Base-by-base conservation (phyloP, 108 stramenopile species). In the Cyclotella kingstonii region DNA sequence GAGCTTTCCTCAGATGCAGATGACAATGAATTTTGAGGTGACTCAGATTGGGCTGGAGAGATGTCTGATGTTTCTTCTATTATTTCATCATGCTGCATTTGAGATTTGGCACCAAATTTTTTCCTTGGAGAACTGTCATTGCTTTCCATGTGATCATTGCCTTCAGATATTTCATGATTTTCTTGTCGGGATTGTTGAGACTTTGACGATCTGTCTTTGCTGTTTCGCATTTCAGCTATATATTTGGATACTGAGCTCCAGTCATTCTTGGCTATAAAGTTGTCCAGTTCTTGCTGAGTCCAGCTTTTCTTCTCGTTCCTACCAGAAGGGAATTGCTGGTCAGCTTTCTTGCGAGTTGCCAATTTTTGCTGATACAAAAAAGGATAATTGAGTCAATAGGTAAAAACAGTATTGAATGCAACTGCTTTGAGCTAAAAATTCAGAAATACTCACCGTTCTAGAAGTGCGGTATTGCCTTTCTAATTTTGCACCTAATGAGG, bases 241-340 rank as follows among this genome's bases (percentile, higher is more conserved):
- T 87, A 87, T 28, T 60, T 64, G 34, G 84, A 54, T 2, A 90
- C 89, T 9, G 86, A 83, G 18, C 68, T 73, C 89, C 89, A 90
- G 59, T 90, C 84, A 49, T 90, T 82, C 34, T 84, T 78, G 36
- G 89, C 78, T 50, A 90, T 90, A 51, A 85, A 85, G 21, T 50
- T 77, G 61, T 90, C 89, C 7, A 90, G 50, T 33, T 87, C 86
- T 50, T 73, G 76, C 45, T 86, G 81, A 6, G 79, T 79, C 82
- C 80, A 87, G 2, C 70, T 49, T 35, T 66, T 77, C 28, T 27
- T 40, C 18, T 41, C 39, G 7, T 42, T 31, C 25, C 35, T 43
- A 21, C 49, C 18, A 27, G 52, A 28, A 11, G 44, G 4, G 23
- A 23, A 33, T 36, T 60, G 42, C 10, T 41, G 39, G 27, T 40